These are phyloP conservation scores for Pseudocercospora fijiensis DNA, from an alignment of 2,329 filamentous ascomycete species.

Conservation along the genomic window DNA sequence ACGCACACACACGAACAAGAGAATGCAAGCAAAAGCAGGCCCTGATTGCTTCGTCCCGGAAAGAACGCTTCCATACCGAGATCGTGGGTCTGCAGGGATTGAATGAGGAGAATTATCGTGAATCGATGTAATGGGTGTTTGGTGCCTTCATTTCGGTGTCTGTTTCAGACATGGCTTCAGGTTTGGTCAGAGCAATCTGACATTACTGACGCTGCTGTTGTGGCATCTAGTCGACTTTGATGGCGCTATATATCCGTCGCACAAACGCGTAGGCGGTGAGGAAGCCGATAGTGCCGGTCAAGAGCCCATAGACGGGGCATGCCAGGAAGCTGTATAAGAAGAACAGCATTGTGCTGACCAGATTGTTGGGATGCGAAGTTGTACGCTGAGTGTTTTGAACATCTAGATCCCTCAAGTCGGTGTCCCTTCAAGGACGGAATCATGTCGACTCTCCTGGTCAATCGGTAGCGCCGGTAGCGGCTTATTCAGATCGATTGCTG, in stretches of 20 bases:
- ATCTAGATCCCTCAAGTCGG: neutral
- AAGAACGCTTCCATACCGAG: constrained; percentile 10
- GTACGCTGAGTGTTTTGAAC: neutral
- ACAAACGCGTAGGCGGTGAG: constrained; percentile 82
- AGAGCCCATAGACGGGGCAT: constrained; percentile 74
- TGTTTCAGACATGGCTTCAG: neutral
- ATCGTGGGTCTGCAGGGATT: neutral
- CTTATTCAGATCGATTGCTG: neutral
- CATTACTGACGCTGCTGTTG: neutral
- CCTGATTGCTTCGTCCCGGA: constrained; percentile 7
- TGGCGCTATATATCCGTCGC: constrained; percentile 68
- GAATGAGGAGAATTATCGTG: neutral
- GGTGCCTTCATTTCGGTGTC: neutral
- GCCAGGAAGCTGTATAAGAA: constrained; percentile 82
- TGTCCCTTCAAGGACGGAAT: neutral
- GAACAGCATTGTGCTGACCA: constrained; percentile 76
- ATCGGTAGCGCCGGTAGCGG: neutral
- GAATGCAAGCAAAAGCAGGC: neutral
- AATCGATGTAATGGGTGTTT: neutral
- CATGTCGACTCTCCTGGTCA: neutral
- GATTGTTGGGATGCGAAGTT: too few relatives aligned
- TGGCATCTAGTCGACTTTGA: constrained; percentile 39
- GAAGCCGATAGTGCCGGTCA: constrained; percentile 83
- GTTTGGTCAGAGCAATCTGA: neutral
- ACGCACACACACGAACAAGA: neutral